Conservation (phyloP, 2,329 filamentous ascomycete species). For the Capronia epimyces region DNA sequence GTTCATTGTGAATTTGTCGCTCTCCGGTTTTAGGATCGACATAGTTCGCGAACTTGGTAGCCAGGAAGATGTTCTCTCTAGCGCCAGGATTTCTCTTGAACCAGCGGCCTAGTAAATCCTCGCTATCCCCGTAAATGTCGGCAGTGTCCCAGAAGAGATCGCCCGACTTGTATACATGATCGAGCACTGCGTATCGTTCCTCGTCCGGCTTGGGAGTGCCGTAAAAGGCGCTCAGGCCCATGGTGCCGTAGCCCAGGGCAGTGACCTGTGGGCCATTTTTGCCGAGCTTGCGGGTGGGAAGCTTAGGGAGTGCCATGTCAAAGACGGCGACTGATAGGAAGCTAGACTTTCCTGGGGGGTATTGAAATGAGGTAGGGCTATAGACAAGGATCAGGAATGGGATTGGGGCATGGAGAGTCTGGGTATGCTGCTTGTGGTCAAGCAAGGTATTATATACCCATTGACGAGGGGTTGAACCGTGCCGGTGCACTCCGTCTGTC, state of each 20-base stretch:
- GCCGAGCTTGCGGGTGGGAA: conserved; percentile 30
- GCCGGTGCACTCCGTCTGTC: not conserved
- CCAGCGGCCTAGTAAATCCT: conserved; percentile 31
- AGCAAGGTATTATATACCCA: too few species aligned
- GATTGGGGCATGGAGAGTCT: too few species aligned
- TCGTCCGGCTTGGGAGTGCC: conserved; percentile 43
- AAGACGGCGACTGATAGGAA: too few species aligned
- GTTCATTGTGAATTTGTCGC: conserved; percentile 27
- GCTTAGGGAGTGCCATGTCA: conserved; percentile 15
- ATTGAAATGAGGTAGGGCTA: too few species aligned
- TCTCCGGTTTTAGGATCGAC: conserved; percentile 25
- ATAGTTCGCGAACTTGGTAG: conserved; percentile 28
- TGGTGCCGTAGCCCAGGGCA: conserved; percentile 29
- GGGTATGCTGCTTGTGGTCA: too few species aligned
- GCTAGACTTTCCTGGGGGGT: too few species aligned
- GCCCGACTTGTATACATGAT: conserved; percentile 33
- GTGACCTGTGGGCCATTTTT: conserved; percentile 33
- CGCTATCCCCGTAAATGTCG: conserved; percentile 31
- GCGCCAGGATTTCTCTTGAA: conserved; percentile 28
- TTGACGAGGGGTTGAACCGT: too few species aligned
- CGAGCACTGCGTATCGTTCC: conserved; percentile 45
- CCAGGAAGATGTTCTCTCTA: conserved; percentile 28
- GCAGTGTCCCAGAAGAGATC: conserved; percentile 34
- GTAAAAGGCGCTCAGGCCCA: conserved; percentile 40
- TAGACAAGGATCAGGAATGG: too few species aligned